Percentiles rank a stretch among this genome's conserved stretches.
These are phyloP conservation scores for Cymbopogon citratus DNA, from an alignment of 176 grass and related monocot genomes.

Conservation along the genomic window DNA sequence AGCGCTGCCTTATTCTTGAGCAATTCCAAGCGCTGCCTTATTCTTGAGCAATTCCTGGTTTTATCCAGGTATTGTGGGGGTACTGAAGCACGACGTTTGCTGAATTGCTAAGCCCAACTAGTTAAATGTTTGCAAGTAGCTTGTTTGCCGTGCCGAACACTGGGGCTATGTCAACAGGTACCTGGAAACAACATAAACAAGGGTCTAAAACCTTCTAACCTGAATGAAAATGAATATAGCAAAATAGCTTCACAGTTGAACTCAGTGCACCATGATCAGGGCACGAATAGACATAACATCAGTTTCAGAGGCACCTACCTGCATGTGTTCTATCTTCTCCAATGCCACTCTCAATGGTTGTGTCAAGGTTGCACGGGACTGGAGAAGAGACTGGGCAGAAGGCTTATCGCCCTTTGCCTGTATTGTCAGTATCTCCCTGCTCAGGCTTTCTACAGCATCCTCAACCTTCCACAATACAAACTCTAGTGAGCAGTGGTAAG, in stretches of 20 bases:
- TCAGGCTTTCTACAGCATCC: constrained; percentile 78
- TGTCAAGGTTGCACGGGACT: constrained; percentile 66
- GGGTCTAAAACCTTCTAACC: neutral
- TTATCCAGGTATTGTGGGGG: neutral
- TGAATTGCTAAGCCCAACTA: neutral
- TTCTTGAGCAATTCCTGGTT: neutral
- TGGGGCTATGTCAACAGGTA: constrained; percentile 79
- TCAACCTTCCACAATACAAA: constrained; percentile 60
- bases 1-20: neutral
- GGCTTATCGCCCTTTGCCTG: constrained; percentile 83
- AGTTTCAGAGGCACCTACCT: constrained; percentile 39
- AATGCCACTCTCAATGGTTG: constrained; percentile 63
- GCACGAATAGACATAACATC: neutral
- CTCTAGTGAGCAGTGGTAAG: neutral
- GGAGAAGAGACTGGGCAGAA: constrained; percentile 57
- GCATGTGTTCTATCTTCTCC: constrained; percentile 76
- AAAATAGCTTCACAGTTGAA: neutral
- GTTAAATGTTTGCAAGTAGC: constrained; percentile 35
- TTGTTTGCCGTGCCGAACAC: constrained; percentile 50
- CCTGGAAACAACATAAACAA: constrained; percentile 38
- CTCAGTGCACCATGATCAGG: neutral
- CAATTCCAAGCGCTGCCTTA: no score
- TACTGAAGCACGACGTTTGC: neutral
- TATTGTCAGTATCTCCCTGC: constrained; percentile 86
- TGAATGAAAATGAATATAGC: neutral